Evolutionary conservation across 352 stramenopile genomes (phyloP), one percentile per base, ranked within the genome.

Genomic region (Phytophthora fragariaefolia): DNA sequence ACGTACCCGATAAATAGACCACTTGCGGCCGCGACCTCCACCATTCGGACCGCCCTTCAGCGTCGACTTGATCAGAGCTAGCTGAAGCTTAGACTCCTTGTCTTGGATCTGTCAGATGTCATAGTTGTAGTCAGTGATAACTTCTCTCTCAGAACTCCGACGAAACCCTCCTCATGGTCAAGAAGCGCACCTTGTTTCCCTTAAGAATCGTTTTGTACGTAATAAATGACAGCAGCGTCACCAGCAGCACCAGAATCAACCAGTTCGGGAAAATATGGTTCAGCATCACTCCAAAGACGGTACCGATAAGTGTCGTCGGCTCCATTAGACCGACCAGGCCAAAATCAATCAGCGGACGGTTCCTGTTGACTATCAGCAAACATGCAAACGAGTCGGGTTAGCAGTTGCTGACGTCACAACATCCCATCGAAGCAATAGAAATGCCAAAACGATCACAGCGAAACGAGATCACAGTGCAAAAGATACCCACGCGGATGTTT

Each of bases 251-350:
- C 43, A 92, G 69, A 23, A 94, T 92, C 62, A 92, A 69, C 86
- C 86, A 94, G 53, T 92, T 85, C 12, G 86, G 86, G 36, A 94
- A 80, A 24, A 91, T 70, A 43, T 87, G 77, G 69, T 94, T 94
- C 40, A 90, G 57, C 82, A 91, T 89, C 30, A 94, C 85, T 17
- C 83, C 85, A 20, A 90, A 87, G 40, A 92, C 79, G 6, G 85
- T 77, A 28, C 85, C 85, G 24, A 91, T 78, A 0, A 94, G 73
- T 27, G 85, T 91, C 71, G 95, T 85, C 0, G 96, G 97, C 82
- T 99, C 96, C 97, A 99, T 99, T 15, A 99, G 87, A 1, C 98
- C 68, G n/a, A 98, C 96, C 4, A 99, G 73, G 46, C 98, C 93
- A 83, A 98, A 99, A 83, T 99, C 92, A 50, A 99, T 97, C 15